phyloP scores from a whole-genome alignment of 805 yeast genomes.

The Candida ulmi region DNA sequence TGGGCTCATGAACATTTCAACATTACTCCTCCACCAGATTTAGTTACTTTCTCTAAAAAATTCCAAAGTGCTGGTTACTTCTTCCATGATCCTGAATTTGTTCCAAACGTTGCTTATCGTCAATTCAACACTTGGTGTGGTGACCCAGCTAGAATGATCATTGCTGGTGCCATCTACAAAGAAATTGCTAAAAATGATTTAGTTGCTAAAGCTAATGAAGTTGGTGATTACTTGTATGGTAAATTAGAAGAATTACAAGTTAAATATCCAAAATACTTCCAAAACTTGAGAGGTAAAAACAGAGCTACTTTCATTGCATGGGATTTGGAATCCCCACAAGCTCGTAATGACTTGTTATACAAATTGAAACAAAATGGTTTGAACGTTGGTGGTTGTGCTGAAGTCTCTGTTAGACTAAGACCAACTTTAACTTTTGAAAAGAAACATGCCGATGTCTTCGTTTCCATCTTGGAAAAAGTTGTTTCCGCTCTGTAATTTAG shows the following conservation, averaged over 20 bases:
- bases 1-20: constrained; percentile 90
- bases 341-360: constrained; percentile 56
- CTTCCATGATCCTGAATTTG: constrained; percentile 66
- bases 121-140: constrained; percentile 96
- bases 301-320: constrained; percentile 83
- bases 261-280: constrained; percentile 47
- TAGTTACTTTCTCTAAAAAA: constrained; percentile 83
- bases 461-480: constrained; percentile 37
- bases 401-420: constrained; percentile 70
- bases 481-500: constrained; percentile 17
- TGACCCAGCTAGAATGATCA: constrained; percentile 75
- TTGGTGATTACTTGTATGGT: constrained; percentile 61
- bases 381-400: constrained; percentile 85
- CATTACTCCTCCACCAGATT: constrained; percentile 69
- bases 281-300: constrained; percentile 66
- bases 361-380: constrained; percentile 62
- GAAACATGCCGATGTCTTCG: constrained; percentile 69
- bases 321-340: constrained; percentile 48
- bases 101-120: constrained; percentile 76
- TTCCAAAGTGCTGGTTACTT: constrained; percentile 87
- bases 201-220: constrained; percentile 46
- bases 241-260: constrained; percentile 47
- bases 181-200: constrained; percentile 61
- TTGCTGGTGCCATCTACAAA: constrained; percentile 67
- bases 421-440: constrained; percentile 75